phyloP scores from a whole-genome alignment of 495 filamentous ascomycete genomes.

The Neurospora sp. region DNA sequence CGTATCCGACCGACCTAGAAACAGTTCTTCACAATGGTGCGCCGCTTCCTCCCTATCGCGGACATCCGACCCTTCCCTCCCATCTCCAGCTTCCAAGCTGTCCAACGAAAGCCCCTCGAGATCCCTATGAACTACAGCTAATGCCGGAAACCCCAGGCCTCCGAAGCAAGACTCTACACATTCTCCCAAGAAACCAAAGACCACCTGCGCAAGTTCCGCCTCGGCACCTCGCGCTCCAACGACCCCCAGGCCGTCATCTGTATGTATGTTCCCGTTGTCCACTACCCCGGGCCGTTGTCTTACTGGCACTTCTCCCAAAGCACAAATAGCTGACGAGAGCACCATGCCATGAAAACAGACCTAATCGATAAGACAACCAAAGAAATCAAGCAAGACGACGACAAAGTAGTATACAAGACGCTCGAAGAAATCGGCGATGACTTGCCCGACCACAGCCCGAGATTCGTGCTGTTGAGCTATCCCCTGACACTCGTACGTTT shows the following conservation, averaged over 20 bases:
- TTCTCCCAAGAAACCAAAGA: slow-evolving; percentile 83
- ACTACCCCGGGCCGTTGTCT: not conserved
- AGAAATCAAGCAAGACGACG: slow-evolving; percentile 74
- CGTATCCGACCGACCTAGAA: not conserved
- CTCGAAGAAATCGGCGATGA: slow-evolving; percentile 75
- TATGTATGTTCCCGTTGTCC: slow-evolving; percentile 43
- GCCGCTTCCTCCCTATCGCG: not conserved
- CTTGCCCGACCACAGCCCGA: slow-evolving; percentile 82
- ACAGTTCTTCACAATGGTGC: slow-evolving; percentile 2
- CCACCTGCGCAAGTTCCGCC: slow-evolving; percentile 82
- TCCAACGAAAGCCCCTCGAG: not conserved
- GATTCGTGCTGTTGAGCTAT: slow-evolving; percentile 83
- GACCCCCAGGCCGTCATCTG: slow-evolving; percentile 87
- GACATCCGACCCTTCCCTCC: not conserved
- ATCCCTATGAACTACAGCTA: not conserved
- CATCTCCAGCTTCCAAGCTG: not conserved
- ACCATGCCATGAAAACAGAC: slow-evolving; percentile 35
- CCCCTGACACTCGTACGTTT: slow-evolving; percentile 66
- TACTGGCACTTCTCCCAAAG: too few species aligned
- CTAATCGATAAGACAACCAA: slow-evolving; percentile 77
- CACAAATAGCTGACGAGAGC: too few species aligned
- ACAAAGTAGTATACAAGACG: slow-evolving; percentile 60
- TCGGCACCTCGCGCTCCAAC: slow-evolving; percentile 79
- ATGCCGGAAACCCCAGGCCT: slow-evolving; percentile 36
- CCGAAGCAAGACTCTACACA: slow-evolving; percentile 84